A percentile compares a stretch with the other conserved stretches of the same genome.
Evolutionary conservation across 2,329 filamentous ascomycete genomes (phyloP).

Genomic region (Botrytis cinerea): DNA sequence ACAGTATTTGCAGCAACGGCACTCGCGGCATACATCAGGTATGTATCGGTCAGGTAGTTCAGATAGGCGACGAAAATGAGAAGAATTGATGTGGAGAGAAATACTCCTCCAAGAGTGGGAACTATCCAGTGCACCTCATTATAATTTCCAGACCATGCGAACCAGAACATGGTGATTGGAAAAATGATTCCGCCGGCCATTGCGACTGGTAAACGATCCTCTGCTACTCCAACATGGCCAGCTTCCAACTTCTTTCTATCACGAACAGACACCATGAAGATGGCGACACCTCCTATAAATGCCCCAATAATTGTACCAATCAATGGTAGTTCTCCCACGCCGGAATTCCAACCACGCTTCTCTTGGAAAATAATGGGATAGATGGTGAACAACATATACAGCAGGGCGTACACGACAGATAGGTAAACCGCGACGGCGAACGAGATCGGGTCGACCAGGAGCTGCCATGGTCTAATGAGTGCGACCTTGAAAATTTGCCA

Average conservation of each 20-base stretch:
- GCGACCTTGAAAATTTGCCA: conserved; percentile 67
- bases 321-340: conserved; percentile 64
- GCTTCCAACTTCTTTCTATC: conserved; percentile 42
- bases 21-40: conserved; percentile 46
- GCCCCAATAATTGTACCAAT: conserved; percentile 59
- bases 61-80: conserved; percentile 57
- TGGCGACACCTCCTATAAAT: conserved; percentile 43
- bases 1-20: conserved; percentile 65
- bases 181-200: conserved; percentile 55
- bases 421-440: conserved; percentile 83
- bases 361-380: conserved; percentile 40
- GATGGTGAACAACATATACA: conserved; percentile 41
- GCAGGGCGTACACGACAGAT: conserved; percentile 48
- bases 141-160: conserved; percentile 53
- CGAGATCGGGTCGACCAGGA: conserved; percentile 86
- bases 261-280: conserved; percentile 49
- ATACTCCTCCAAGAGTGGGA: conserved; percentile 48
- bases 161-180: conserved; percentile 53
- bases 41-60: conserved; percentile 53
- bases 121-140: conserved; percentile 51
- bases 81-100: conserved; percentile 46
- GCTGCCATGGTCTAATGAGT: conserved; percentile 87
- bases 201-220: conserved; percentile 56
- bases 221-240: conserved; percentile 43
- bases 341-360: conserved; percentile 48